Base-by-base conservation (phyloP, 176 grass and related monocot genomes). In the Avena sativa region DNA sequence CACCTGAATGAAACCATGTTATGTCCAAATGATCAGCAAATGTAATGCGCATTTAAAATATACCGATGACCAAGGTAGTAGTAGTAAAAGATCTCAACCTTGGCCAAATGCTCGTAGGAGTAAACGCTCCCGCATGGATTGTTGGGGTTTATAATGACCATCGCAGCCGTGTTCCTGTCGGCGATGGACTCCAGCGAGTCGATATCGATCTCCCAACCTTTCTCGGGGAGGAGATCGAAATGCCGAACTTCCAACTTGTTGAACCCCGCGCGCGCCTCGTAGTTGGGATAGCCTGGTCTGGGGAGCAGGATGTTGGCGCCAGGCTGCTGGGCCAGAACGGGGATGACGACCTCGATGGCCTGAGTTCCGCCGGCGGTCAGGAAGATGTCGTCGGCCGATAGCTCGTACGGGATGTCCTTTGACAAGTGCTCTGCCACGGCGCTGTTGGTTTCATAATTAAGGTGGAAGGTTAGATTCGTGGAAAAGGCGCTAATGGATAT, bases 111-210 rank as follows among this genome's bases (percentile, higher is more conserved):
- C 48, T 92, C 20, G 70, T 79, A 55, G 36, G 75, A 84, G 7
- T 92, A 95, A 17, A 95, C 90, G 47, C 79, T 90, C 36, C 93
- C 93, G 26, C 90, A 90, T 12, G 93, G 93, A 77, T 95, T 95
- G 15, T 89, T 87, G 8, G 93, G 93, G 25, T 92, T 95, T 26
- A 95, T 84, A 12, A 92, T 49, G 53, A 95, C 63, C 26, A 95
- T 89, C 0, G 93, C 93, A 0, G 58, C 60, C 16, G 93, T 95
- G 71, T 95, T 95, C 38, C 86, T 62, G 67, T 95, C 93, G 1
- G 93, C 93, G 7, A 92, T 81, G 4, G 83, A 25, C 53, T 95
- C 83, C 4, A 95, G 44, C 12, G 76, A 34, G 61, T 92, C 79
- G 0, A 92, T 51, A n/a, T 95, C 90, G 6, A 90, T 81, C 53